Percentiles rank a stretch among this genome's conserved stretches.
These are phyloP conservation scores for Lactarius vividus DNA, from an alignment of 768 basidiomycete genomes.

Conservation along the genomic window DNA sequence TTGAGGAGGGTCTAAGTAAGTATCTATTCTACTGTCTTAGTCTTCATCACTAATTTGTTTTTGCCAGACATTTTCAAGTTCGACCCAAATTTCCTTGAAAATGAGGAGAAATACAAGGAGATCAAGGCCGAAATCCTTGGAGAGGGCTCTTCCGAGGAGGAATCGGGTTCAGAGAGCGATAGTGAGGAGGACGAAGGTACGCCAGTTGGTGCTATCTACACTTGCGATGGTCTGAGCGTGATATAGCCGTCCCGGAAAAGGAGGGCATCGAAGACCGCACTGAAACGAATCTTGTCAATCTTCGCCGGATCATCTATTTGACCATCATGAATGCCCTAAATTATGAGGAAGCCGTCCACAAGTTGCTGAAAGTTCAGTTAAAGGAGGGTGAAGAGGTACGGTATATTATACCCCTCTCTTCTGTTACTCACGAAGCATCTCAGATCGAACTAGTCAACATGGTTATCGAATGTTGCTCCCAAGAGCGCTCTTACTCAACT, in stretches of 20 bases:
- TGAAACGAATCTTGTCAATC: conserved; percentile 92
- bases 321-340: conserved; percentile 99
- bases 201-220: conserved; percentile 25
- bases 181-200: conserved; percentile 53
- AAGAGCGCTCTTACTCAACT: conserved; percentile 96
- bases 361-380: conserved; percentile 89
- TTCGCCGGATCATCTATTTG: conserved; percentile 90
- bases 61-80: conserved; percentile 88
- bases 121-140: conserved; percentile 96
- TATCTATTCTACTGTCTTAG: conserved; percentile 25
- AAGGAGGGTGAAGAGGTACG: conserved; percentile 91
- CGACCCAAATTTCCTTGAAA: conserved; percentile 82
- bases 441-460: conserved; percentile 96
- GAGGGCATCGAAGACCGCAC: conserved; percentile 93
- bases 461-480: conserved; percentile 99
- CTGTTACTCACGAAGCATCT: conserved; percentile 1
- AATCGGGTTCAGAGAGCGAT: conserved; percentile 55
- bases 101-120: conserved; percentile 89
- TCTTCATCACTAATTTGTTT: conserved; percentile 8
- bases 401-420: background rate
- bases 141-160: conserved; percentile 75
- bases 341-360: conserved; percentile 99
- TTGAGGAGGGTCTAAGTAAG: conserved; percentile 93
- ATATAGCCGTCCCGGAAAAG: conserved; percentile 66
- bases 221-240: conserved; percentile 19